Evolutionary conservation across 2,329 filamentous ascomycete genomes (phyloP).

Genomic region (Alternaria sp.): DNA sequence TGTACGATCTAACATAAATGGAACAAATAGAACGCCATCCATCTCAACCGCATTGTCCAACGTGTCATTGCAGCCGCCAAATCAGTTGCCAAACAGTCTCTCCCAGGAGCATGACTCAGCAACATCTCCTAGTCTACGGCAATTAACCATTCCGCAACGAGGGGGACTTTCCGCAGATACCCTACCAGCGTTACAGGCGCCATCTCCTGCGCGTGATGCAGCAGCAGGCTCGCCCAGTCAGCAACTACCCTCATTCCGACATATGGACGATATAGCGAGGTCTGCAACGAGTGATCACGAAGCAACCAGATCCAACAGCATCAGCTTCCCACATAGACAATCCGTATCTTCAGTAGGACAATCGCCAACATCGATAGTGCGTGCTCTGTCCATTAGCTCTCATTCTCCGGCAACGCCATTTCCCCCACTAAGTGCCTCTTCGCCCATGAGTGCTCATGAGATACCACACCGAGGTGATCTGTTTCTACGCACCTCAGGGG

Average conservation of each 20-base stretch:
- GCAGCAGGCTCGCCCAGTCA: constrained; percentile 41
- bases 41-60: constrained; percentile 17
- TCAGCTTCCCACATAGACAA: constrained; percentile 43
- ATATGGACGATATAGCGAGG: constrained; percentile 46
- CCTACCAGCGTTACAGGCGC: constrained; percentile 48
- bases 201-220: constrained; percentile 40
- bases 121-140: constrained; percentile 40
- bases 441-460: constrained; percentile 42
- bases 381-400: constrained; percentile 46
- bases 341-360: constrained; percentile 48
- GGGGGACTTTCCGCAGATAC: constrained; percentile 38
- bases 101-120: constrained; percentile 33
- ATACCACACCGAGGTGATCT: constrained; percentile 40
- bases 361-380: constrained; percentile 46
- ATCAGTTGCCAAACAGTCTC: constrained; percentile 32
- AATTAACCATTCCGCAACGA: constrained; percentile 45
- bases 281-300: constrained; percentile 45
- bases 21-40: constrained; percentile 9
- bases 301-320: constrained; percentile 34
- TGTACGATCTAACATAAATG: constrained; percentile 12
- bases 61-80: constrained; percentile 18
- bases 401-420: constrained; percentile 44
- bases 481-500: constrained; percentile 43
- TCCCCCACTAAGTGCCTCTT: constrained; percentile 42
- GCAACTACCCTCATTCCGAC: constrained; percentile 45